Conservation (phyloP, 768 basidiomycete genomes). For the Leccinum aurantiacum region DNA sequence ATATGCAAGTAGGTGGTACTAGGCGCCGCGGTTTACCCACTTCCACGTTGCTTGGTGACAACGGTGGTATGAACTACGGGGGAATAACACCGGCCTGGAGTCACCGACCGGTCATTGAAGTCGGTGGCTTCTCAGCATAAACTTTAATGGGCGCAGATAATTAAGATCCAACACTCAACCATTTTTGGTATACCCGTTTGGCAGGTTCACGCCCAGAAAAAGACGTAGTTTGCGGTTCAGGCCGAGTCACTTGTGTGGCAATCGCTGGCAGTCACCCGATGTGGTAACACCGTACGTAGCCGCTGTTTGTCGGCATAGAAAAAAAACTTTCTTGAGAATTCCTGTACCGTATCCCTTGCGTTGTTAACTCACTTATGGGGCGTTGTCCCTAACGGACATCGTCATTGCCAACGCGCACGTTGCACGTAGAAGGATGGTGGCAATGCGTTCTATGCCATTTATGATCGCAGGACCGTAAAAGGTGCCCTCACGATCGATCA, state of each 20-base stretch:
- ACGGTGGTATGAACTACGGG: constrained; percentile 17
- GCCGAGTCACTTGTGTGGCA: background rate
- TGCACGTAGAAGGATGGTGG: background rate
- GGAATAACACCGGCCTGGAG: constrained; percentile 8
- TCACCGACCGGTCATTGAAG: background rate
- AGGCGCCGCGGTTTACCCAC: background rate
- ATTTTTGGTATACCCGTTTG: constrained; percentile 1
- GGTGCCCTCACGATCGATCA: constrained; percentile 1
- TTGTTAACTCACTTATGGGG: constrained; percentile 26
- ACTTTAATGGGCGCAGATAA: background rate
- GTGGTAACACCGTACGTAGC: constrained; percentile 20
- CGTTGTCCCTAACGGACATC: background rate
- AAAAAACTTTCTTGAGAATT: constrained; percentile 25
- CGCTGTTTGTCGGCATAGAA: constrained; percentile 17
- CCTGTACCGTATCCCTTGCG: constrained; percentile 14
- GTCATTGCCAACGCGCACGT: background rate
- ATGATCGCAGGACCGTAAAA: background rate
- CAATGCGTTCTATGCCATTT: background rate
- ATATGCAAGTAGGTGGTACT: constrained; percentile 5
- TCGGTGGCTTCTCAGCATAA: background rate
- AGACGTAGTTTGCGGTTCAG: constrained; percentile 1
- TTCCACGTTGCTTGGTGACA: constrained; percentile 9
- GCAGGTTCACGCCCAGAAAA: constrained; percentile 1
- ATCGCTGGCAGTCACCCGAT: constrained; percentile 11
- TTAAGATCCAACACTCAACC: constrained; percentile 6